phyloP scores from a whole-genome alignment of 768 basidiomycete genomes.

The Lactifluus rugatus region DNA sequence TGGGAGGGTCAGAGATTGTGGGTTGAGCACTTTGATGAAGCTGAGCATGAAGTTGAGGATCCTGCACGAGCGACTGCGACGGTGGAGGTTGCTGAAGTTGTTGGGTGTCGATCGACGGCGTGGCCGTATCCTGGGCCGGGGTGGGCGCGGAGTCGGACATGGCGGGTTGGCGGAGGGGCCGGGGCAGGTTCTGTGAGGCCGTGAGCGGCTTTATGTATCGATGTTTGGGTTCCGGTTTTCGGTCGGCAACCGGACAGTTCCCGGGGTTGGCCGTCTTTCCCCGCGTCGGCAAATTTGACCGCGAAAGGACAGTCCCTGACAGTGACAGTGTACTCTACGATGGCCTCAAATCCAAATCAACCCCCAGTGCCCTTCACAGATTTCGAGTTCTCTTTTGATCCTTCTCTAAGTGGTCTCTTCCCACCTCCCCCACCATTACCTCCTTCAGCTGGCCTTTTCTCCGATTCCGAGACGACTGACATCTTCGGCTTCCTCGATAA shows the following conservation, averaged over 20 bases:
- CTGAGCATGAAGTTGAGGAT: conserved; percentile 28
- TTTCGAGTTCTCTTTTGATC: conserved; percentile 66
- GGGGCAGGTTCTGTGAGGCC: conserved; percentile 7
- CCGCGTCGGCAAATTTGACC: background rate
- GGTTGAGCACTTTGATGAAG: conserved; percentile 23
- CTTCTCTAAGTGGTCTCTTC: conserved; percentile 44
- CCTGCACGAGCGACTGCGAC: conserved; percentile 14
- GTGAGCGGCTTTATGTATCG: conserved; percentile 19
- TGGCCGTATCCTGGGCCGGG: conserved; percentile 56
- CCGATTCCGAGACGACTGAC: conserved; percentile 66
- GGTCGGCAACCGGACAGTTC: conserved; percentile 14
- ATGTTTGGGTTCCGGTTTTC: conserved; percentile 17
- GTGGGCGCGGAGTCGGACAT: conserved; percentile 53
- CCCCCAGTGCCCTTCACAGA: conserved; percentile 55
- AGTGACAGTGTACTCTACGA: background rate
- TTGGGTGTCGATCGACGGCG: conserved; percentile 50
- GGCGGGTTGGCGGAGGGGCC: conserved; percentile 58
- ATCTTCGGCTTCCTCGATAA: conserved; percentile 77
- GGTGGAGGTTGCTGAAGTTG: conserved; percentile 31
- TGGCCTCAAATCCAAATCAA: conserved; percentile 25
- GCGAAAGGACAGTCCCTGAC: too few species aligned
- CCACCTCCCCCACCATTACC: conserved; percentile 55
- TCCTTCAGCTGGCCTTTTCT: conserved; percentile 69
- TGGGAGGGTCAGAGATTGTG: conserved; percentile 26
- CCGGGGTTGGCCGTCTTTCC: conserved; percentile 8